These are phyloP conservation scores for Boletus semigastroideus DNA, from an alignment of 1,284 basidiomycete genomes.

Conservation along the genomic window DNA sequence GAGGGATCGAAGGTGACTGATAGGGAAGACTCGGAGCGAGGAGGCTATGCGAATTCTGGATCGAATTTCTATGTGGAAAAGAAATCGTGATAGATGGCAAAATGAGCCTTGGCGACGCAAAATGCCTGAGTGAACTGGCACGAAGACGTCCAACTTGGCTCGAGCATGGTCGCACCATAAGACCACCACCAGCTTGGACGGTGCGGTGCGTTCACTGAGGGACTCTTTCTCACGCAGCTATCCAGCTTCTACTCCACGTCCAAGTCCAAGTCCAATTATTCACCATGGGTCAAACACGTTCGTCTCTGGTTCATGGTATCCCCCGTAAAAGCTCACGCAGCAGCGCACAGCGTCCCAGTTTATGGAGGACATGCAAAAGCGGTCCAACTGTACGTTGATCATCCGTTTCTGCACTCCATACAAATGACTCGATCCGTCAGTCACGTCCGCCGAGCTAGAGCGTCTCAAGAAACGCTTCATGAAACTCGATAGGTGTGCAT, in stretches of 20 bases:
- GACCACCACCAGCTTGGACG: slow-evolving; percentile 1
- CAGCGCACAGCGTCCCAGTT: slow-evolving; percentile 73
- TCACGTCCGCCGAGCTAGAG: slow-evolving; percentile 89
- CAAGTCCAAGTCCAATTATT: slow-evolving; percentile 15
- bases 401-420: background rate
- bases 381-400: slow-evolving; percentile 79
- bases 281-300: slow-evolving; percentile 78
- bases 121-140: slow-evolving; percentile 13
- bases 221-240: slow-evolving; percentile 21
- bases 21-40: background rate
- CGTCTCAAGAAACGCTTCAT: slow-evolving; percentile 98
- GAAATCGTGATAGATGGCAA: slow-evolving; percentile 10
- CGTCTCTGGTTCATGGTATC: slow-evolving; percentile 29
- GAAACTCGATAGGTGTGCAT: slow-evolving; percentile 87
- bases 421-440: slow-evolving; percentile 41
- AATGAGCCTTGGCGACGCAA: slow-evolving; percentile 4
- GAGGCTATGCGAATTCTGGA: slow-evolving; percentile 18
- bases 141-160: slow-evolving; percentile 1
- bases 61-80: slow-evolving; percentile 30
- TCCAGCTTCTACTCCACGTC: background rate
- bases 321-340: slow-evolving; percentile 7
- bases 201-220: background rate
- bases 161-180: slow-evolving; percentile 25
- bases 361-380: slow-evolving; percentile 92
- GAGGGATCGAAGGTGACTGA: slow-evolving; percentile 5